Evolutionary conservation across 78 protist genomes (phyloP).

Genomic region (Polysphondylium violaceum): DNA sequence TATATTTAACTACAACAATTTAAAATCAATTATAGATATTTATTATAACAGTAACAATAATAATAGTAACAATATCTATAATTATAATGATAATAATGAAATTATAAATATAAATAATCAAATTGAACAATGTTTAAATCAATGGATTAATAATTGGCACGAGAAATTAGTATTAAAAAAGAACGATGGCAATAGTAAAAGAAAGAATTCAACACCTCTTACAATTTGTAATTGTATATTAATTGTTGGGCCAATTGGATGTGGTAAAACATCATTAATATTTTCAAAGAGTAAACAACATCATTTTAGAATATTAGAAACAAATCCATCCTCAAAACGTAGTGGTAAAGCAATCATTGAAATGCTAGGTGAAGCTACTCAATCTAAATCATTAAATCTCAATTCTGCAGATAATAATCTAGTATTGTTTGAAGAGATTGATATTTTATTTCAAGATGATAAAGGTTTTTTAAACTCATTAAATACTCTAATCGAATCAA

Average conservation of each 20-base stretch:
- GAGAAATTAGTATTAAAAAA: conserved; percentile 1
- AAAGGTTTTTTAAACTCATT: conserved; percentile 36
- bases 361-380: conserved; percentile 60
- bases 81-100: neutral
- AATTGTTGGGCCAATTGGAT: conserved; percentile 45
- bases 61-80: neutral
- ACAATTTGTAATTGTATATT: neutral
- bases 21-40: too few relatives aligned
- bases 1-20: neutral
- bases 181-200: neutral
- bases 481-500: neutral
- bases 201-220: neutral
- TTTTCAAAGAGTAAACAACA: neutral
- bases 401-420: neutral
- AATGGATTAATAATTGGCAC: conserved; percentile 45
- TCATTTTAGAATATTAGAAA: conserved; percentile 16
- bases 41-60: neutral
- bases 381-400: conserved; percentile 35
- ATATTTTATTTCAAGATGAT: conserved; percentile 56
- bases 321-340: conserved; percentile 38
- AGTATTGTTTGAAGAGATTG: conserved; percentile 56
- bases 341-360: conserved; percentile 42
- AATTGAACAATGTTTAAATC: conserved; percentile 1
- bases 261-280: conserved; percentile 42
- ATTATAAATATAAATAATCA: conserved; percentile 1